A percentile compares a stretch with the other conserved stretches of the same genome.
Conservation (phyloP, 805 yeast species). For the Candida cerambycidarum region DNA sequence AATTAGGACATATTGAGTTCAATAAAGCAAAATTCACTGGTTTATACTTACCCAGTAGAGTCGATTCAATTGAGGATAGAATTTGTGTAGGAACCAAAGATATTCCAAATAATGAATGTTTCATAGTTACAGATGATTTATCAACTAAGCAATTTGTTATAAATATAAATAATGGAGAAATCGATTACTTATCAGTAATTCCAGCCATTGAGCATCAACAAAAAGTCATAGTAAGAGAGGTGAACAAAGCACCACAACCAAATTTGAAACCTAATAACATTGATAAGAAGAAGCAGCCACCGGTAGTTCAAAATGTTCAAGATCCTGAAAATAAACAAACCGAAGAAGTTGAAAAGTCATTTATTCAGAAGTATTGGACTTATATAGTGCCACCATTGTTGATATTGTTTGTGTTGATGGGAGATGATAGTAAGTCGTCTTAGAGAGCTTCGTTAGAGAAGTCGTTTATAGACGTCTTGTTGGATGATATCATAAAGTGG, state of each 20-base stretch:
- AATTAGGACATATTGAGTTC: constrained; percentile 19
- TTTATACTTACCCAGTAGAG: constrained; percentile 11
- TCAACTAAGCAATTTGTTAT: constrained; percentile 13
- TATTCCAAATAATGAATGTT: constrained; percentile 30
- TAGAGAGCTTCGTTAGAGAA: constrained; percentile 7
- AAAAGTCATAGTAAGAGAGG: constrained; percentile 1
- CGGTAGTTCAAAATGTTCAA: constrained; percentile 1
- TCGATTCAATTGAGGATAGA: not conserved
- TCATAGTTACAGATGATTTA: constrained; percentile 15
- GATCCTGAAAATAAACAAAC: constrained; percentile 11
- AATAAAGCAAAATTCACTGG: constrained; percentile 12
- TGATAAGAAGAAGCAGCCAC: constrained; percentile 9
- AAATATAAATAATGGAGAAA: constrained; percentile 1
- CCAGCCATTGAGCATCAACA: not conserved
- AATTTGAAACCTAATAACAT: constrained; percentile 25
- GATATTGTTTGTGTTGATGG: constrained; percentile 29
- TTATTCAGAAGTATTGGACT: constrained; percentile 64
- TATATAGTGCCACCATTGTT: constrained; percentile 54
- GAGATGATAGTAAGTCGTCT: constrained; percentile 20
- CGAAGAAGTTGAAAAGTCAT: constrained; percentile 38
- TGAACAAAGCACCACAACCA: constrained; percentile 24
- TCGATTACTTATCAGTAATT: constrained; percentile 7
- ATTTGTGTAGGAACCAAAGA: constrained; percentile 31
- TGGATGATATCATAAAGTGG: too few relatives aligned
- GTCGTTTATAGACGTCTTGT: too few relatives aligned